Evolutionary conservation across 257 asterid genomes (phyloP).

Genomic region (Primulina tabacum): DNA sequence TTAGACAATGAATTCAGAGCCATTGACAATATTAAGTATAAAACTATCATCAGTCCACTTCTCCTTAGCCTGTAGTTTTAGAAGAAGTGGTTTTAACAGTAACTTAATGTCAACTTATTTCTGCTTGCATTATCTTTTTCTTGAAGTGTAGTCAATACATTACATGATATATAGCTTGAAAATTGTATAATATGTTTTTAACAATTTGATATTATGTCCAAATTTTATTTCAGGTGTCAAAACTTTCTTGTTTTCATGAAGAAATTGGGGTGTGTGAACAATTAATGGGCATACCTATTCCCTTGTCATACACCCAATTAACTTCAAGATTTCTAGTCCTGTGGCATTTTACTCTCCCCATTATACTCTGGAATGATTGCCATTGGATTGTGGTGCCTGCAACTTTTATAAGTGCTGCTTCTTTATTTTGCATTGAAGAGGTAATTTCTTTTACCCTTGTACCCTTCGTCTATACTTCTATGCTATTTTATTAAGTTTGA

Average conservation of each 20-base stretch:
- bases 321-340: conserved; percentile 92
- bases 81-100: too few relatives aligned
- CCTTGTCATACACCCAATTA: conserved; percentile 88
- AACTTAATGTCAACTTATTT: too few relatives aligned
- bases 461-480: background rate
- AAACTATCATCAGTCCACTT: too few relatives aligned
- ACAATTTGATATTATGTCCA: background rate
- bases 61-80: too few relatives aligned
- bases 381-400: conserved; percentile 99
- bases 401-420: conserved; percentile 91
- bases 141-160: too few relatives aligned
- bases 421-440: conserved; percentile 95
- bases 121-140: too few relatives aligned
- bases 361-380: conserved; percentile 96
- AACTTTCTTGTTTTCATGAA: conserved; percentile 78
- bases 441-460: conserved; percentile 30
- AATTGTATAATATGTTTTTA: too few relatives aligned
- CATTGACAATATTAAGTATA: too few relatives aligned
- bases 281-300: conserved; percentile 82
- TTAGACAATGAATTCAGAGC: too few relatives aligned
- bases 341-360: conserved; percentile 97
- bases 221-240: conserved; percentile 64
- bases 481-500: too few relatives aligned
- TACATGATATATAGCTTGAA: too few relatives aligned
- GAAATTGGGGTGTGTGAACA: conserved; percentile 84